Evolutionary conservation across 164 flowering plant genomes (phyloP).

Genomic region (Buxus sempervirens): DNA sequence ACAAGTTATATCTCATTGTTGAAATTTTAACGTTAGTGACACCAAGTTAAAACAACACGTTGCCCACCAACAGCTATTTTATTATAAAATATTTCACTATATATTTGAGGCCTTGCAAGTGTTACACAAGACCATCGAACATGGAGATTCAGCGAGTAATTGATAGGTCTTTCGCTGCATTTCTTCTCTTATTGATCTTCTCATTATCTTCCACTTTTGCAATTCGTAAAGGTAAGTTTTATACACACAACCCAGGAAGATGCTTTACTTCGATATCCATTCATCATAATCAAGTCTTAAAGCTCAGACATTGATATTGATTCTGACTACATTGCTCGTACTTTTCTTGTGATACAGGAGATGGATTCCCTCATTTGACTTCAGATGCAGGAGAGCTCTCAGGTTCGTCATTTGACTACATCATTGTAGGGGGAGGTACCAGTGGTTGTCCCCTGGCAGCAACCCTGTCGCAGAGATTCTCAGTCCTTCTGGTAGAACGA

Average conservation of each 20-base stretch:
- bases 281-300: too few species aligned
- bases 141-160: neutral
- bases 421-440: neutral
- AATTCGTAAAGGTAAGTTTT: neutral
- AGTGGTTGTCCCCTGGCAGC: neutral
- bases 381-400: neutral
- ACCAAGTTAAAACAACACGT: too few species aligned
- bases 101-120: neutral
- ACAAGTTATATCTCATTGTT: too few species aligned
- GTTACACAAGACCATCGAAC: neutral
- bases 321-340: neutral
- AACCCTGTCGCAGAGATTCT: neutral
- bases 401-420: too few species aligned
- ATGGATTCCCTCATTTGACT: neutral
- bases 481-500: conserved; percentile 22
- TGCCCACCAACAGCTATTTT: too few species aligned
- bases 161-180: neutral
- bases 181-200: neutral
- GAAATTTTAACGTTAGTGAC: too few species aligned
- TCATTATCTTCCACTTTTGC: neutral
- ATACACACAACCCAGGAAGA: neutral
- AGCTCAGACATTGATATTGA: too few species aligned
- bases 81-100: too few species aligned
- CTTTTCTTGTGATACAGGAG: neutral
- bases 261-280: too few species aligned